These are phyloP conservation scores for Chenopodium formosanum DNA, from an alignment of 148 eudicot genomes.

Conservation along the genomic window DNA sequence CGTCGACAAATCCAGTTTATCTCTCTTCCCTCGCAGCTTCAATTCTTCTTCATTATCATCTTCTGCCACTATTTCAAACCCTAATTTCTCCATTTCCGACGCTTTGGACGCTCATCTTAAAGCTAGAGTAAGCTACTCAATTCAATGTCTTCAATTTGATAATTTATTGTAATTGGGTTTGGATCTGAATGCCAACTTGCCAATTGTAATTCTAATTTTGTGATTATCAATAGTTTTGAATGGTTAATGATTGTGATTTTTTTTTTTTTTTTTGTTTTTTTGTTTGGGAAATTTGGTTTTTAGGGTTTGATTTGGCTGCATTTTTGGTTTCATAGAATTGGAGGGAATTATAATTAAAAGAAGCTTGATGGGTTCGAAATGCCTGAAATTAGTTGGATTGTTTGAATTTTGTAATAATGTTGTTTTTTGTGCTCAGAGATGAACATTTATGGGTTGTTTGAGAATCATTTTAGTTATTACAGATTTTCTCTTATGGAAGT, in stretches of 20 bases:
- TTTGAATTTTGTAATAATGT: neutral
- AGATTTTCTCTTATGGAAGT: neutral
- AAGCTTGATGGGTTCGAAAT: neutral
- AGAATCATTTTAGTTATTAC: too few species aligned
- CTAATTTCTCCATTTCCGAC: slow-evolving; percentile 26
- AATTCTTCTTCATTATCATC: slow-evolving; percentile 4
- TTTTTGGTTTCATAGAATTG: neutral
- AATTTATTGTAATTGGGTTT: neutral
- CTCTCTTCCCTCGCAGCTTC: slow-evolving; percentile 32
- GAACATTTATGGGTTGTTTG: too few species aligned
- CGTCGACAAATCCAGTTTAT: slow-evolving; percentile 23
- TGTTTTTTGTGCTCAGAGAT: too few species aligned
- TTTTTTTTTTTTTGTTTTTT: neutral
- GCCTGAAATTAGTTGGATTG: neutral
- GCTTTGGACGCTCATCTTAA: slow-evolving; percentile 40
- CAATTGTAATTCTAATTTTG: neutral
- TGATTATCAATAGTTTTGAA: neutral
- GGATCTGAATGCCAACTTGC: neutral
- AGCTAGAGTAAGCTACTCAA: slow-evolving; percentile 34
- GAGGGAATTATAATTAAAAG: neutral
- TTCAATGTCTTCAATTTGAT: neutral
- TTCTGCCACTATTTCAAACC: slow-evolving; percentile 8
- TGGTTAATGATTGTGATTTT: neutral
- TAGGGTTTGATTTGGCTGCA: neutral
- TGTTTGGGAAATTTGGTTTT: neutral